Evolutionary conservation across 2,329 filamentous ascomycete genomes (phyloP).

Genomic region (Fusarium keratoplasticum): DNA sequence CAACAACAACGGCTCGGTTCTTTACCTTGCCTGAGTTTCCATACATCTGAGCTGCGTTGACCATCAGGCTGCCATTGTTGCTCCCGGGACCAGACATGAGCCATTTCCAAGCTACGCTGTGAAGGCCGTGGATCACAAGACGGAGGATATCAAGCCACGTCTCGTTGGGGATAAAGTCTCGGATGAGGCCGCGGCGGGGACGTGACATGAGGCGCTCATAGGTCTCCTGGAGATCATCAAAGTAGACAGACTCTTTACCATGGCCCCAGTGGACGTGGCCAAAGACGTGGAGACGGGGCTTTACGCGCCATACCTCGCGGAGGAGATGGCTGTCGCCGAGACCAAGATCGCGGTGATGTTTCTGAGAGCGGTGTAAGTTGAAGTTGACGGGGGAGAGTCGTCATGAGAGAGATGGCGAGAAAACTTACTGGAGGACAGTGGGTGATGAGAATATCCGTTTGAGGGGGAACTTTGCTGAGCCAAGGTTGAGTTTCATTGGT

Average conservation of each 20-base stretch:
- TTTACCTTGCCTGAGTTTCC: constrained; percentile 63
- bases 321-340: constrained; percentile 79
- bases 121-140: constrained; percentile 59
- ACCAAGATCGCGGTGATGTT: constrained; percentile 75
- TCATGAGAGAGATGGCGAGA: not conserved
- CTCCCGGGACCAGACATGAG: constrained; percentile 65
- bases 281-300: constrained; percentile 82
- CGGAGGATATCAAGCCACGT: constrained; percentile 60
- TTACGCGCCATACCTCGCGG: constrained; percentile 78
- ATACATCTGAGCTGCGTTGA: constrained; percentile 69
- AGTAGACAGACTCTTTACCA: constrained; percentile 77
- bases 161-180: constrained; percentile 59
- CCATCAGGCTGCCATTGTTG: constrained; percentile 63
- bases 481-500: constrained; percentile 74
- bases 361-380: constrained; percentile 51
- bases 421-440: constrained; percentile 76
- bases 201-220: constrained; percentile 74
- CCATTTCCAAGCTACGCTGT: constrained; percentile 66
- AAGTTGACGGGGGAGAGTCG: not conserved
- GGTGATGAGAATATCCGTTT: constrained; percentile 83
- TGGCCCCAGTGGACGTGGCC: constrained; percentile 85
- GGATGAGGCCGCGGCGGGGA: constrained; percentile 55
- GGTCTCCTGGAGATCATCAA: constrained; percentile 77
- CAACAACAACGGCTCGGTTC: constrained; percentile 53
- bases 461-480: constrained; percentile 75